Evolutionary conservation across 257 asterid species (phyloP), one percentile per base, ranked within the genome.

Genomic region (Nicotiana otophora): DNA sequence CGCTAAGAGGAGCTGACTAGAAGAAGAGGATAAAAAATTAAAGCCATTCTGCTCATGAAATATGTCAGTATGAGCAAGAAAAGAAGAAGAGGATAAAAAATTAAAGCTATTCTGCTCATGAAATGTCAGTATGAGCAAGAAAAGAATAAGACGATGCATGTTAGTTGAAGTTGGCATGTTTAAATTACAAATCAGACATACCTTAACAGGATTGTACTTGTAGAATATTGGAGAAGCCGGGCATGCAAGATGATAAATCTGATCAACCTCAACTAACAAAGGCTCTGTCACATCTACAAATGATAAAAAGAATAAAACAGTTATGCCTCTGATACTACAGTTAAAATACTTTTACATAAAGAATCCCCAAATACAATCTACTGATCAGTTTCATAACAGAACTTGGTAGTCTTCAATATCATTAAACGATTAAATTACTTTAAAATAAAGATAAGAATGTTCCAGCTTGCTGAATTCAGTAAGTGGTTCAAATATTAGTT

Each of bases 171-270:
- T 60, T 60, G 65, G 8, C 65, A 60, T 60, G 10, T n/a, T n/a
- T 5, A 60, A 60, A 23, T 61, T 9, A 60, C 30, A 60, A 61
- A 74, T 74, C 39, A 7, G 17, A 77, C 89, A 14, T 70, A 90
- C 98, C 94, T 95, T 95, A 67, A 95, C 99, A 54, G 99, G 97
- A 83, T 95, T 95, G 91, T 95, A 90, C 82, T 95, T 95, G 89
- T 95, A 95, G 86, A 93, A 94, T 66, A 95, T 94, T 20, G 98
- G 99, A 82, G 98, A 95, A 61, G 99, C 99, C 63, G 99, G 99
- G 65, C 99, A 95, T 83, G 99, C 99, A 84, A 95, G 99, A 89
- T 95, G 99, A 89, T 95, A 95, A 78, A 95, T 95, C 68, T 87
- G 91, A 87, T 95, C 99, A 84, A 93, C 98, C 82, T 95, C 99